A percentile compares a stretch with the other conserved stretches of the same genome.
phyloP scores from a whole-genome alignment of 331 rosid genomes.

The Cydonia oblonga region DNA sequence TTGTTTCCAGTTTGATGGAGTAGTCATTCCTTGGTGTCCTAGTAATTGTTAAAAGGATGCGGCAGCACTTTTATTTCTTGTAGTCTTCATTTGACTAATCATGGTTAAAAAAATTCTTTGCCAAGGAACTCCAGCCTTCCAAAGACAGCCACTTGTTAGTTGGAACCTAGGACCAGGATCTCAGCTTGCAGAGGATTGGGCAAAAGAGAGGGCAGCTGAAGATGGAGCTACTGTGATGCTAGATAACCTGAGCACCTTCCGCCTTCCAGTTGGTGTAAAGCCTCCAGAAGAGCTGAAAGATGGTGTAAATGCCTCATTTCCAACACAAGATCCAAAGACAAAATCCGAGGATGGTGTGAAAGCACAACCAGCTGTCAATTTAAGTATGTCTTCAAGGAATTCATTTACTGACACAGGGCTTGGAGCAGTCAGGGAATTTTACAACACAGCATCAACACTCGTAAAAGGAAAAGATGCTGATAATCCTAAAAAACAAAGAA shows the following conservation, averaged over 20 bases:
- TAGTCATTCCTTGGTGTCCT: background rate
- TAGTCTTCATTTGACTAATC: slow-evolving; percentile 1
- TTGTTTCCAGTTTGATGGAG: background rate
- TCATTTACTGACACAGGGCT: slow-evolving; percentile 43
- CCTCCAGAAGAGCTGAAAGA: slow-evolving; percentile 53
- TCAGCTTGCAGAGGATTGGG: slow-evolving; percentile 81
- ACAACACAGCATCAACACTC: slow-evolving; percentile 38
- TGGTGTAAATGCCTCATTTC: slow-evolving; percentile 23
- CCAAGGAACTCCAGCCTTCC: slow-evolving; percentile 46
- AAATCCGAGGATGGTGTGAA: slow-evolving; percentile 31
- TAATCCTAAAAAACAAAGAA: slow-evolving; percentile 55
- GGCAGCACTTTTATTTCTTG: background rate
- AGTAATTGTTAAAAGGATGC: background rate
- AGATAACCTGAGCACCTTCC: slow-evolving; percentile 52
- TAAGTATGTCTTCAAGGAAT: slow-evolving; percentile 34
- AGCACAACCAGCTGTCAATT: slow-evolving; percentile 14
- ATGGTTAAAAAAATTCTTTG: background rate
- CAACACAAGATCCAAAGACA: slow-evolving; percentile 21
- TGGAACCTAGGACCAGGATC: slow-evolving; percentile 73
- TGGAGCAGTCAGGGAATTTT: slow-evolving; percentile 56
- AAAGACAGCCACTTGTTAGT: slow-evolving; percentile 59
- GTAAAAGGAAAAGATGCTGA: slow-evolving; percentile 49
- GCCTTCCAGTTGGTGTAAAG: slow-evolving; percentile 84
- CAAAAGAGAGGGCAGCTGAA: slow-evolving; percentile 58
- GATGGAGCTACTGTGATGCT: slow-evolving; percentile 25